These are phyloP conservation scores for Ceratocystis ficicola DNA, from an alignment of 2,329 filamentous ascomycete species.

Conservation along the genomic window DNA sequence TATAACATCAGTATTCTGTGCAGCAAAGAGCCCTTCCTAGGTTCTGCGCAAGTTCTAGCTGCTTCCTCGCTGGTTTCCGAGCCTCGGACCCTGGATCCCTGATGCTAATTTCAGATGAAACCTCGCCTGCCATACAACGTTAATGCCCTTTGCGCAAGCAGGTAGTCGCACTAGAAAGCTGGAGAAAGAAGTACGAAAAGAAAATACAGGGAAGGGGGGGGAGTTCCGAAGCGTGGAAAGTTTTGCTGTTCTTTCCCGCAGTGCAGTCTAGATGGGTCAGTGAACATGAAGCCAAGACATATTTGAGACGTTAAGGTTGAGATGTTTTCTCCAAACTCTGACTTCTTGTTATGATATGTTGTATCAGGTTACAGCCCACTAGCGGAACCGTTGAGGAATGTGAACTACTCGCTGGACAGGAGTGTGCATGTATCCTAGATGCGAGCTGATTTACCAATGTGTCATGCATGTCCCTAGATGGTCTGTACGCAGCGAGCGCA, in stretches of 20 bases:
- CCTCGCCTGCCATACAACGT: conserved; percentile 1
- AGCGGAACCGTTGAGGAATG: neutral
- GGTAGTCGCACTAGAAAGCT: neutral
- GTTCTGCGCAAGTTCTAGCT: neutral
- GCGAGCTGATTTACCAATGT: neutral
- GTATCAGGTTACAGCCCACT: conserved; percentile 6
- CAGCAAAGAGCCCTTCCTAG: neutral
- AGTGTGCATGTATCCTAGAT: no score
- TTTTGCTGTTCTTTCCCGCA: no score
- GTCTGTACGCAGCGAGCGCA: no score
- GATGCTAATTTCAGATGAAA: conserved; percentile 13
- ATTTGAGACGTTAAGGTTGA: conserved; percentile 1
- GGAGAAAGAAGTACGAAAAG: neutral
- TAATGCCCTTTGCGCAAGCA: neutral
- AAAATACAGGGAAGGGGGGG: neutral
- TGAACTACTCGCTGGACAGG: neutral
- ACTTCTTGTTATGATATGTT: neutral
- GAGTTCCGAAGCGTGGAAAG: no score
- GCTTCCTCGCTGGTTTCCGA: neutral
- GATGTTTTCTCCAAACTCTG: neutral
- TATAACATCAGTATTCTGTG: neutral
- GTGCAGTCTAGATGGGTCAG: neutral
- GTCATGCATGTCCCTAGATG: no score
- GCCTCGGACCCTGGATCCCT: neutral
- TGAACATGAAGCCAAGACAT: conserved; percentile 1